phyloP scores from a whole-genome alignment of 1,139 yeast species.

The Kodamaea fungicola region DNA sequence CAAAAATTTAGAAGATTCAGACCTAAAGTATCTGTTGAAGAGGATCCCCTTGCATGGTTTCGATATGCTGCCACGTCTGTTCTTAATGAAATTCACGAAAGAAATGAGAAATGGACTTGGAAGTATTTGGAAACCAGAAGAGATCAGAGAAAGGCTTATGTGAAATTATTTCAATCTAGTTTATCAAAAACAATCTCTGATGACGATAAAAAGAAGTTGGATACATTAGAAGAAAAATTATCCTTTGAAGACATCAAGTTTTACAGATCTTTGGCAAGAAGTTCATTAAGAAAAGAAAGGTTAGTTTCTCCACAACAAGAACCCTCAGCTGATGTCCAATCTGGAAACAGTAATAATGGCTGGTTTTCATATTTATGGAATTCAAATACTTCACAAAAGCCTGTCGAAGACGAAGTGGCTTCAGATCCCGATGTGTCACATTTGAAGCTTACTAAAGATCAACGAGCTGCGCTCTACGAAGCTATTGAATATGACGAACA shows the following conservation, averaged over 20 bases:
- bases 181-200: constrained; percentile 35
- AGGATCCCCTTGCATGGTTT: constrained; percentile 81
- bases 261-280: constrained; percentile 76
- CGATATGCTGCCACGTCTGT: constrained; percentile 73
- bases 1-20: constrained; percentile 68
- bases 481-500: constrained; percentile 90
- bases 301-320: constrained; percentile 1
- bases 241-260: constrained; percentile 78
- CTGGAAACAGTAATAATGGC: constrained; percentile 12
- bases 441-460: constrained; percentile 57
- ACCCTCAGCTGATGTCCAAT: constrained; percentile 1
- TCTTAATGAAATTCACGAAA: constrained; percentile 74
- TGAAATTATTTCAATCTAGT: constrained; percentile 60
- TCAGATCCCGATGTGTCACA: constrained; percentile 20
- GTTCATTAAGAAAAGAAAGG: constrained; percentile 59
- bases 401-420: constrained; percentile 8
- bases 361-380: constrained; percentile 29
- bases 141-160: constrained; percentile 67
- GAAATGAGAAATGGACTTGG: constrained; percentile 87
- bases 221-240: constrained; percentile 55
- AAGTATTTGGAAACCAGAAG: constrained; percentile 68
- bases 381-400: constrained; percentile 2
- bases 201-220: constrained; percentile 39
- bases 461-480: constrained; percentile 79
- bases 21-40: constrained; percentile 58